phyloP scores from a whole-genome alignment of 805 yeast species.

The Candida lessepsii region DNA sequence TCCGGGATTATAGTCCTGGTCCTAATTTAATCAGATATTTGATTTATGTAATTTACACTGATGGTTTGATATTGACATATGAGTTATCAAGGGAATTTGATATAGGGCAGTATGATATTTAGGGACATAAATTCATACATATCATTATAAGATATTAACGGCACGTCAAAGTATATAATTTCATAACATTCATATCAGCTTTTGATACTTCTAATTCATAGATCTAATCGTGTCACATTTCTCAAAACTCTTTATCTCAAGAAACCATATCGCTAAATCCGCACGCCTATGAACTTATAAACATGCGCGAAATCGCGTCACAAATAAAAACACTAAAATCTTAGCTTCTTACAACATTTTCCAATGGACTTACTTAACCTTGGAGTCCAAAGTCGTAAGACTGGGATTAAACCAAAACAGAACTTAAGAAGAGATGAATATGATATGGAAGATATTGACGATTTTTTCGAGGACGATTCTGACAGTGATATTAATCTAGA shows the following conservation, averaged over 20 bases:
- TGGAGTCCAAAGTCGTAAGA: conserved; percentile 66
- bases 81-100: conserved; percentile 15
- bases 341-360: no score
- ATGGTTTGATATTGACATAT: conserved; percentile 29
- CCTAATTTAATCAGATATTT: conserved; percentile 23
- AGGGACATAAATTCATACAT: no score
- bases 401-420: conserved; percentile 52
- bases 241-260: no score
- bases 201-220: no score
- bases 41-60: conserved; percentile 34
- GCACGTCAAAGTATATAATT: no score
- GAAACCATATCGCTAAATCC: no score
- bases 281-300: no score
- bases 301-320: conserved; percentile 3
- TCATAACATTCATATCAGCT: no score
- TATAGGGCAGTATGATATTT: neutral
- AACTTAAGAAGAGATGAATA: conserved; percentile 53
- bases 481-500: conserved; percentile 7
- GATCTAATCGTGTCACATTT: no score
- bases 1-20: conserved; percentile 24
- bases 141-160: no score
- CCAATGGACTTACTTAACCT: conserved; percentile 42
- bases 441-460: conserved; percentile 68
- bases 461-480: conserved; percentile 54
- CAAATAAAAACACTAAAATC: conserved; percentile 1